These are phyloP conservation scores for Grosmannia serpens DNA, from an alignment of 2,329 filamentous ascomycete species.

Conservation along the genomic window DNA sequence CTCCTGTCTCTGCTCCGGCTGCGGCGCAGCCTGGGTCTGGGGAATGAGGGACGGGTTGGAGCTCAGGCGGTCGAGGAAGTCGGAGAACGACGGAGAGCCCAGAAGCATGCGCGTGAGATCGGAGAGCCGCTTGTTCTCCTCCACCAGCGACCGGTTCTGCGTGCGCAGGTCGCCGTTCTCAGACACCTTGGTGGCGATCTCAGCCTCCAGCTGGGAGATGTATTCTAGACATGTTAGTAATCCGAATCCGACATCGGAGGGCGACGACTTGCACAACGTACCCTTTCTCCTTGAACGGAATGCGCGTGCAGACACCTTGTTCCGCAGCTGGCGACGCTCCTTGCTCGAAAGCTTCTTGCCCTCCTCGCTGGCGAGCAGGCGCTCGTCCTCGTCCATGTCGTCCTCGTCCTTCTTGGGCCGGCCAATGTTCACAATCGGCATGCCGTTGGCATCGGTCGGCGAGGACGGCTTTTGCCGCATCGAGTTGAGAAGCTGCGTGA, in stretches of 20 bases:
- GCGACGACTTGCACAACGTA: slow-evolving; percentile 37
- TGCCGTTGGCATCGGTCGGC: slow-evolving; percentile 37
- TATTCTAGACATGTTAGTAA: slow-evolving; percentile 54
- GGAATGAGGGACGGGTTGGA: slow-evolving; percentile 35
- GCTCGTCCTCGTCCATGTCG: slow-evolving; percentile 97
- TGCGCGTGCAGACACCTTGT: slow-evolving; percentile 95
- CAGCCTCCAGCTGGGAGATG: slow-evolving; percentile 84
- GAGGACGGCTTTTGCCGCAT: slow-evolving; percentile 66
- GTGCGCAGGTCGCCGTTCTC: slow-evolving; percentile 71
- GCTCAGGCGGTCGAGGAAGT: slow-evolving; percentile 63
- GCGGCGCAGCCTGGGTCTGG: slow-evolving; percentile 19
- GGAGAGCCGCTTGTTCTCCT: slow-evolving; percentile 73
- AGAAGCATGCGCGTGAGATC: slow-evolving; percentile 74
- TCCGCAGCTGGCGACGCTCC: slow-evolving; percentile 89
- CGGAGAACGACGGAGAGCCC: slow-evolving; percentile 70
- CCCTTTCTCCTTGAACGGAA: slow-evolving; percentile 98
- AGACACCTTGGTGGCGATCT: slow-evolving; percentile 72
- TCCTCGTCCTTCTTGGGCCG: slow-evolving; percentile 87
- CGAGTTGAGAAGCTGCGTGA: slow-evolving; percentile 81
- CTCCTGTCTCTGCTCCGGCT: slow-evolving; percentile 21
- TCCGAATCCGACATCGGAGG: not conserved
- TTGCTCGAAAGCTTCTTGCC: slow-evolving; percentile 99
- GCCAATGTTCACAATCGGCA: slow-evolving; percentile 48
- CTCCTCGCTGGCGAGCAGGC: slow-evolving; percentile 87
- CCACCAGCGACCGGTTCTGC: slow-evolving; percentile 70